Percentiles rank a stretch among this genome's conserved stretches.
Evolutionary conservation across 129 eudicot species (phyloP).

Genomic region (Mikania micrantha): DNA sequence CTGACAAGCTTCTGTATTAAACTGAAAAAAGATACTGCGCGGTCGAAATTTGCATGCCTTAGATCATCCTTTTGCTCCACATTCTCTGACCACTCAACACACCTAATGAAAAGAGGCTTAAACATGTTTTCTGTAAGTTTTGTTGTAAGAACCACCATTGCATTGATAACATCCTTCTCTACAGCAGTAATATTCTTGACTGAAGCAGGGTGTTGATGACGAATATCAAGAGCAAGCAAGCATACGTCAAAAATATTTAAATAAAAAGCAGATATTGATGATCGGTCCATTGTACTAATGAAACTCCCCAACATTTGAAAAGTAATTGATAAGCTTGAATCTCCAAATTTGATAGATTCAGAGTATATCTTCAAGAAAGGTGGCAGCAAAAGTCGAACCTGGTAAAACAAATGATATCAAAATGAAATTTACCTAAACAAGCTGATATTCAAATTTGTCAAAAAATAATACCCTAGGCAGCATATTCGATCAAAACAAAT

Average conservation of each 20-base stretch:
- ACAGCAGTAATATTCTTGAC: constrained; percentile 46
- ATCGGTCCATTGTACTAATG: constrained; percentile 64
- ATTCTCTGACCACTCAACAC: constrained; percentile 80
- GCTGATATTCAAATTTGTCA: background rate
- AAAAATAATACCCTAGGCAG: background rate
- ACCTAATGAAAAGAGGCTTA: constrained; percentile 81
- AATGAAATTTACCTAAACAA: background rate
- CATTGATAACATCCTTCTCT: constrained; percentile 60
- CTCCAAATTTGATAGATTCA: constrained; percentile 57
- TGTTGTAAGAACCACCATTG: constrained; percentile 57
- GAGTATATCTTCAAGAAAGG: constrained; percentile 54
- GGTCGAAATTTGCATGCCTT: constrained; percentile 35
- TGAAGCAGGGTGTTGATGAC: constrained; percentile 51
- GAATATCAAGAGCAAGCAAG: constrained; percentile 79
- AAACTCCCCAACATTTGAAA: constrained; percentile 74
- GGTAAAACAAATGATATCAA: constrained; percentile 1
- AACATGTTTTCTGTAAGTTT: constrained; percentile 94
- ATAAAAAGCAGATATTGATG: constrained; percentile 57
- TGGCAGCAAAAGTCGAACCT: constrained; percentile 77
- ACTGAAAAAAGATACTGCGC: constrained; percentile 66
- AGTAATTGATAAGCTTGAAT: constrained; percentile 47
- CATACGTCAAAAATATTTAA: constrained; percentile 60
- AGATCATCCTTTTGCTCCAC: constrained; percentile 34
- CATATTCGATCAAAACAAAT: background rate
- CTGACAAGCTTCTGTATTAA: constrained; percentile 76